These are phyloP conservation scores for Lasiodiplodia sp. DNA, from an alignment of 2,329 filamentous ascomycete species.

Conservation along the genomic window DNA sequence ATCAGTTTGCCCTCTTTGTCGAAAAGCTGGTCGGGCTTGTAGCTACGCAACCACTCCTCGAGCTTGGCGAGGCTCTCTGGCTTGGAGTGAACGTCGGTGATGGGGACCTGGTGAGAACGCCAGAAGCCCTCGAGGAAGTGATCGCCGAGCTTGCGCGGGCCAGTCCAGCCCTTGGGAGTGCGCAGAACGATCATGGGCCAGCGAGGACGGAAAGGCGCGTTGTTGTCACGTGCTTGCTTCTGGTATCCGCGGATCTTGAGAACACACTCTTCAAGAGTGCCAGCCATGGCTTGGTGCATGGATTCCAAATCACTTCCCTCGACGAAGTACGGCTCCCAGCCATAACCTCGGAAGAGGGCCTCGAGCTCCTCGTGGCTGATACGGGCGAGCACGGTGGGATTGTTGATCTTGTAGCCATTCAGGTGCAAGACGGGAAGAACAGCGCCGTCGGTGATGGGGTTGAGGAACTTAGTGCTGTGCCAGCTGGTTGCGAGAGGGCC, in stretches of 20 bases:
- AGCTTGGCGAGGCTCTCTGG: constrained; percentile 70
- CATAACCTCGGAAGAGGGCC: constrained; percentile 74
- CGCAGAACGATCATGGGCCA: constrained; percentile 84
- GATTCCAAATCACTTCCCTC: constrained; percentile 75
- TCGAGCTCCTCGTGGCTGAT: constrained; percentile 77
- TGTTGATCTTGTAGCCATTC: constrained; percentile 88
- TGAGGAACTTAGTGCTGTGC: constrained; percentile 85
- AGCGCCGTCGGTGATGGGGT: constrained; percentile 78
- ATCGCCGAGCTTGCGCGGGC: constrained; percentile 72
- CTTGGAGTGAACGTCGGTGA: constrained; percentile 73
- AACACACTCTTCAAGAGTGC: constrained; percentile 76
- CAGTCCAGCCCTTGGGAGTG: constrained; percentile 82
- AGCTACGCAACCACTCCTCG: constrained; percentile 79
- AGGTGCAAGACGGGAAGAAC: constrained; percentile 80
- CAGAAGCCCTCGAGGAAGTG: constrained; percentile 79
- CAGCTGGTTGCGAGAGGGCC: constrained; percentile 79
- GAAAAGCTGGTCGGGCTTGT: constrained; percentile 76
- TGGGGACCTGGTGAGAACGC: constrained; percentile 79
- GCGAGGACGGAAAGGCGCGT: constrained; percentile 71
- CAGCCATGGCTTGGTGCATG: constrained; percentile 85
- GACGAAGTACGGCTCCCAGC: constrained; percentile 82
- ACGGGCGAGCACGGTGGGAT: constrained; percentile 71
- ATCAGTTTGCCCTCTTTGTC: constrained; percentile 69
- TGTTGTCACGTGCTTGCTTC: constrained; percentile 73
- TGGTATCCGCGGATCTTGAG: constrained; percentile 72